phyloP scores from a whole-genome alignment of 208 protist genomes.

The Crithidia sp. region DNA sequence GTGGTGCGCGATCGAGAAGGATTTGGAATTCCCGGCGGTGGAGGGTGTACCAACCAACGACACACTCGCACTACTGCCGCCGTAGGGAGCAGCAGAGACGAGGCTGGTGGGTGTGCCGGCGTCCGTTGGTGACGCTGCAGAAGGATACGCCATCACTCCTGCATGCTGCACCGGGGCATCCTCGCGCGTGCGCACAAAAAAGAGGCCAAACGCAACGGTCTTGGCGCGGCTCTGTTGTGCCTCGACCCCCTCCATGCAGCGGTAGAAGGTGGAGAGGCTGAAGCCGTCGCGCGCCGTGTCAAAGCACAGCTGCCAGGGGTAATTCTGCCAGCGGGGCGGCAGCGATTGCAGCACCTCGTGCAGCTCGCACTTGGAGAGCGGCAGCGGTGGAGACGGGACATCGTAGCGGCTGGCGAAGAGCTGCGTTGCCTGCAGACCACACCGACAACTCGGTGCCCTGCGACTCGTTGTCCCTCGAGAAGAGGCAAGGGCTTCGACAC shows the following conservation, averaged over 20 bases:
- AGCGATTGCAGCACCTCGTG: slow-evolving; percentile 56
- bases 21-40: neutral
- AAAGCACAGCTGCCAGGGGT: slow-evolving; percentile 60
- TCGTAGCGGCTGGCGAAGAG: slow-evolving; percentile 23
- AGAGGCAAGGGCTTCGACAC: no score
- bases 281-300: slow-evolving; percentile 64
- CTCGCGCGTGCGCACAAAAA: slow-evolving; percentile 35
- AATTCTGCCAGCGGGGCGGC: slow-evolving; percentile 48
- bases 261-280: slow-evolving; percentile 61
- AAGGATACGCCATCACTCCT: neutral
- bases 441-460: slow-evolving; percentile 2
- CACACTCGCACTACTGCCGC: no score
- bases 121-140: neutral
- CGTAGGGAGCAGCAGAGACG: no score
- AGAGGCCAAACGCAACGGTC: slow-evolving; percentile 47
- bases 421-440: slow-evolving; percentile 23
- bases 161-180: neutral
- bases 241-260: slow-evolving; percentile 47
- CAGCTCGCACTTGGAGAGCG: slow-evolving; percentile 54
- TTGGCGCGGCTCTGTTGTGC: slow-evolving; percentile 16
- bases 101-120: neutral
- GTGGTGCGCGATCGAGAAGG: neutral
- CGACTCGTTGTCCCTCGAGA: no score
- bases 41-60: neutral
- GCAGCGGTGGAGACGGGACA: slow-evolving; percentile 21